Evolutionary conservation across 2,329 filamentous ascomycete species (phyloP), one percentile per base, ranked within the genome.

Genomic region (Periglandula ipomoeae): DNA sequence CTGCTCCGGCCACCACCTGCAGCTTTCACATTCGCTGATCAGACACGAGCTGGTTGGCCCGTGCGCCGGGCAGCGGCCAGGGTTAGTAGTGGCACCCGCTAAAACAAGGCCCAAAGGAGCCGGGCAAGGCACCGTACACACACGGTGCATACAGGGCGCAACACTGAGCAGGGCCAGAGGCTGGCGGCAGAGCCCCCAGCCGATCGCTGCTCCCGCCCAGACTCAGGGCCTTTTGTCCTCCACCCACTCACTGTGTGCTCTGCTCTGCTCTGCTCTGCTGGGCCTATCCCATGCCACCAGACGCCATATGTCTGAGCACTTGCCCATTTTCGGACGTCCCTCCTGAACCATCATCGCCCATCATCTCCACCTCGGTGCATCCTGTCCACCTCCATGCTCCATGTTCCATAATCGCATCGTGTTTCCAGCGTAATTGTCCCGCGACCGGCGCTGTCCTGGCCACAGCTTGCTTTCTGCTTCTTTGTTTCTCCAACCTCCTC

Each of bases 401-500:
- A n/a, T 10, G 7, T 43, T 39, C 26, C 41, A 30, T 20, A 17
- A 26, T 46, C 34, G 48, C 44, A 34, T 34, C 39, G 26, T 38
- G 17, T 22, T 32, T 38, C 41, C 38, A n/a, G n/a, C 26, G 30
- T 24, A 4, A 47, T 17, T 27, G 19, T 32, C 17, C 10, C 27
- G n/a, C 44, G 22, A 38, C 20, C 20, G 24, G 38, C 27, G 19
- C 45, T 9, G 7, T 39, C 41, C 41, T 11, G 23, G 48, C 37
- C 24, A 23, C 11, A 35, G 13, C 11, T 45, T 39, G 26, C 43
- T 27, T 34, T 40, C 24, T 30, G 17, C 19, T 5, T 40, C 19
- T 10, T 40, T 13, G 13, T 30, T 30, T 42, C 27, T 20, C 9
- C 42, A n/a, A 15, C n/a, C 38, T 15, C 54, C 55, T 47, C 54